Evolutionary conservation across 2,329 filamentous ascomycete species (phyloP).

Genomic region (Periconia sp.): DNA sequence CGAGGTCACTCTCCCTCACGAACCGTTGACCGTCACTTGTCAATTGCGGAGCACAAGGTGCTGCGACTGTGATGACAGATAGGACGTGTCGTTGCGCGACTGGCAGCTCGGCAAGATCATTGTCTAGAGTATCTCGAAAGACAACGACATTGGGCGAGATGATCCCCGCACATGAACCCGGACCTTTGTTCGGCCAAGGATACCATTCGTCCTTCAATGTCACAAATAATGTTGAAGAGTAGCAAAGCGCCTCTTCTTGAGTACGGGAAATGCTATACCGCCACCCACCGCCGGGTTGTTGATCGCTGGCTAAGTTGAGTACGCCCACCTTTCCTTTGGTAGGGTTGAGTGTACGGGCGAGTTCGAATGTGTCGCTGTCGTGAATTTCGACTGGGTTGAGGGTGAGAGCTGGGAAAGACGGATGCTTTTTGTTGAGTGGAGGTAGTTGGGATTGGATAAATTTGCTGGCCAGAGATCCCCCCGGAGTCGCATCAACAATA

Average conservation of each 20-base stretch:
- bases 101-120: constrained; percentile 19
- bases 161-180: constrained; percentile 23
- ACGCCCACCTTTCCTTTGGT: constrained; percentile 19
- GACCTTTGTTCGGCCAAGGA: constrained; percentile 27
- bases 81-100: constrained; percentile 14
- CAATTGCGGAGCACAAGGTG: constrained; percentile 18
- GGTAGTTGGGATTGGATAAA: constrained; percentile 24
- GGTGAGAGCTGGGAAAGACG: constrained; percentile 10
- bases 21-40: constrained; percentile 13
- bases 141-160: constrained; percentile 27
- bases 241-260: constrained; percentile 32
- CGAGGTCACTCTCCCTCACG: constrained; percentile 10
- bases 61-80: constrained; percentile 27
- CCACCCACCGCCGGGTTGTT: constrained; percentile 28
- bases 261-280: constrained; percentile 24
- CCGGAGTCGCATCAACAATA: constrained; percentile 16
- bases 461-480: constrained; percentile 18
- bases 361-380: constrained; percentile 26
- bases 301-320: constrained; percentile 26
- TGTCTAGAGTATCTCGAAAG: constrained; percentile 25
- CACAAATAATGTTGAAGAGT: constrained; percentile 26
- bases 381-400: constrained; percentile 17
- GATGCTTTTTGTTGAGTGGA: constrained; percentile 12
- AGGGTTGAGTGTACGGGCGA: constrained; percentile 15
- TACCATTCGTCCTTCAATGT: constrained; percentile 29